Evolutionary conservation across 228 moss, liverwort and hornwort species (phyloP), one percentile per base, ranked within the genome.

Genomic region (Sphagnum fallax): DNA sequence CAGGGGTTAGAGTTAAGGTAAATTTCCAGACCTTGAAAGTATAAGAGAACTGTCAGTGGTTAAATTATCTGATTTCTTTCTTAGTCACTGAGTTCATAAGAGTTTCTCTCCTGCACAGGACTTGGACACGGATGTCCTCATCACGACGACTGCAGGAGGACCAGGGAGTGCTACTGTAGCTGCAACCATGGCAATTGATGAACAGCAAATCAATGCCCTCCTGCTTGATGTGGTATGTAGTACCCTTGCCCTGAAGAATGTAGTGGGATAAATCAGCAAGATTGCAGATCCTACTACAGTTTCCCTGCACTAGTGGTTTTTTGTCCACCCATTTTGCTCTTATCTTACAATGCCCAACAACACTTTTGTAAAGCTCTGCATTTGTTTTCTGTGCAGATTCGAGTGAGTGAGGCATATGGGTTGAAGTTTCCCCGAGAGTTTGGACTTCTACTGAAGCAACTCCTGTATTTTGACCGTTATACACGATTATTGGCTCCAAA

Each of bases 391-490:
- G 12, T 86, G 72, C 82, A 97, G 93, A 77, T 97, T 61, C 83
- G 90, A 67, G 93, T 93, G 62, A 93, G 97, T 74, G 97, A 97
- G 81, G 79, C 86, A 67, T 97, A 97, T 65, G 97, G 93, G 50
- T 77, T 97, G 73, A 89, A 82, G 72, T 87, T 97, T 69, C 93
- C 97, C 6, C 80, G 97, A 71, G 97, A 97, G 59, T 97, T 97
- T 73, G 97, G 97, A 47, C 72, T 93, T 49, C 81, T 97, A 5
- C 64, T 97, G 70, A 97, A 97, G 80, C 93, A 97, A 75, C 97
- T 97, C 10, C 74, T 97, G 50, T 97, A 97, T 74, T 97, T 97
- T 13, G 93, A 97, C 73, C 91, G 93, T 61, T 97, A 97, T 73
- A 97, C 97, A 16, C 88, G 87, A 79, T 68, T 97, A 63, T 84